phyloP scores from a whole-genome alignment of 805 yeast species.

The Candida orba region DNA sequence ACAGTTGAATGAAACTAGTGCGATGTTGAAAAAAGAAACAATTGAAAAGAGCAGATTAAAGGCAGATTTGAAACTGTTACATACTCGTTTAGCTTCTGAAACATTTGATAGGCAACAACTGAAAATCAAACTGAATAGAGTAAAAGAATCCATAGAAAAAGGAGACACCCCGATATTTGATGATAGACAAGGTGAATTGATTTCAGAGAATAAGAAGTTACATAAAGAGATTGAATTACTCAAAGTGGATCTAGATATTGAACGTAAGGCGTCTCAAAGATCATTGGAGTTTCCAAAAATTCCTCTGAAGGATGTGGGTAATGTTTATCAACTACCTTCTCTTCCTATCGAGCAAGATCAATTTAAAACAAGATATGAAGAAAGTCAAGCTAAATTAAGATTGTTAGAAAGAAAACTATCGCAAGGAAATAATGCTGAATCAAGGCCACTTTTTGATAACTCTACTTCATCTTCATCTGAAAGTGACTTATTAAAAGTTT shows the following conservation, averaged over 20 bases:
- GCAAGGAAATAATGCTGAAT: slow-evolving; percentile 5
- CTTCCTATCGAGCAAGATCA: slow-evolving; percentile 19
- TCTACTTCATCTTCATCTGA: slow-evolving; percentile 19
- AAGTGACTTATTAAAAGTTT: slow-evolving; percentile 40
- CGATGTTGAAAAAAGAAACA: slow-evolving; percentile 39
- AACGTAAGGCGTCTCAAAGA: slow-evolving; percentile 36
- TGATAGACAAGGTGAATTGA: slow-evolving; percentile 16
- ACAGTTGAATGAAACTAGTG: slow-evolving; percentile 45
- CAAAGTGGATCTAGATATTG: slow-evolving; percentile 42
- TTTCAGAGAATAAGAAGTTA: slow-evolving; percentile 22
- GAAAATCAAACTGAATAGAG: slow-evolving; percentile 34
- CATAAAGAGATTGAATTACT: slow-evolving; percentile 41
- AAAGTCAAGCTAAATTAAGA: slow-evolving; percentile 37
- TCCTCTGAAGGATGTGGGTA: slow-evolving; percentile 20
- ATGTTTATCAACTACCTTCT: slow-evolving; percentile 17
- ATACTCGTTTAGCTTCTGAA: slow-evolving; percentile 59
- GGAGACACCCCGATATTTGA: slow-evolving; percentile 21
- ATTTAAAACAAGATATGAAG: slow-evolving; percentile 38
- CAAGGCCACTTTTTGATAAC: not conserved
- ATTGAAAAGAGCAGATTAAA: slow-evolving; percentile 36
- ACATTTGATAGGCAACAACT: slow-evolving; percentile 49
- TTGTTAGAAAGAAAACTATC: slow-evolving; percentile 31
- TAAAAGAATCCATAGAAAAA: slow-evolving; percentile 19
- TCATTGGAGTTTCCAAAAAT: slow-evolving; percentile 34
- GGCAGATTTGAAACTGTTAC: slow-evolving; percentile 53